Conservation (phyloP, 768 basidiomycete genomes). For the Lactarius psammicola region DNA sequence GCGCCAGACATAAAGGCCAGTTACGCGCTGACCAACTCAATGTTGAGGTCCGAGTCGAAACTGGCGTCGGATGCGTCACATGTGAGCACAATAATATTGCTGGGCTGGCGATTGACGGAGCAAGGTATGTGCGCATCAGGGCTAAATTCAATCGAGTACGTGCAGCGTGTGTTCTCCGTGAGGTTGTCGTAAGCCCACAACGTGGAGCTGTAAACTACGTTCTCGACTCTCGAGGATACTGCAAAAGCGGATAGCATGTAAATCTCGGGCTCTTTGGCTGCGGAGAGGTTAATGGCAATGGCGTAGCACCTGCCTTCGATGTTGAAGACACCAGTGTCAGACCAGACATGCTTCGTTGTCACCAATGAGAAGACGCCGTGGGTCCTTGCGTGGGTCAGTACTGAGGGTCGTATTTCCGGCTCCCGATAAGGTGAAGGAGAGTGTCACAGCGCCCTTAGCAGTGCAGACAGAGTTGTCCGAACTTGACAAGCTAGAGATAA, state of each 20-base stretch:
- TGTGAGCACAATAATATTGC: slow-evolving; percentile 94
- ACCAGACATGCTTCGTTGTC: slow-evolving; percentile 99
- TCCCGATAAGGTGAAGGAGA: slow-evolving; percentile 98
- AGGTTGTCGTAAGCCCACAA: slow-evolving; percentile 86
- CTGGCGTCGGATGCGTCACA: slow-evolving; percentile 99
- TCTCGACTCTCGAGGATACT: slow-evolving; percentile 98
- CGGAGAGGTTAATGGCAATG: slow-evolving; percentile 94
- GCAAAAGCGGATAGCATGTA: slow-evolving; percentile 92
- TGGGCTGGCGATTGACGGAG: slow-evolving; percentile 79
- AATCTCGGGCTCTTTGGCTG: slow-evolving; percentile 98
- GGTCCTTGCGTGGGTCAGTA: slow-evolving; percentile 92
- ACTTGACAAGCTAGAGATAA: slow-evolving; percentile 98
- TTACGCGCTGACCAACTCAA: too few species aligned
- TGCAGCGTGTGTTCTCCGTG: slow-evolving; percentile 99
- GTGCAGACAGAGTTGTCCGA: slow-evolving; percentile 95
- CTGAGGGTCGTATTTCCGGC: slow-evolving; percentile 99
- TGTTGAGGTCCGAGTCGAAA: too few species aligned
- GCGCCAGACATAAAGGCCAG: too few species aligned
- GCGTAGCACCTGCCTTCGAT: slow-evolving; percentile 99
- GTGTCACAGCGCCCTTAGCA: slow-evolving; percentile 89
- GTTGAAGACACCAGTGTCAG: slow-evolving; percentile 99
- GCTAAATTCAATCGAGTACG: slow-evolving; percentile 97
- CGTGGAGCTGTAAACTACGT: slow-evolving; percentile 91
- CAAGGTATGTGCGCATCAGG: slow-evolving; percentile 95
- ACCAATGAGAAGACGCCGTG: slow-evolving; percentile 90